These are phyloP conservation scores for Amanita muscaria DNA, from an alignment of 768 basidiomycete genomes.

Conservation along the genomic window DNA sequence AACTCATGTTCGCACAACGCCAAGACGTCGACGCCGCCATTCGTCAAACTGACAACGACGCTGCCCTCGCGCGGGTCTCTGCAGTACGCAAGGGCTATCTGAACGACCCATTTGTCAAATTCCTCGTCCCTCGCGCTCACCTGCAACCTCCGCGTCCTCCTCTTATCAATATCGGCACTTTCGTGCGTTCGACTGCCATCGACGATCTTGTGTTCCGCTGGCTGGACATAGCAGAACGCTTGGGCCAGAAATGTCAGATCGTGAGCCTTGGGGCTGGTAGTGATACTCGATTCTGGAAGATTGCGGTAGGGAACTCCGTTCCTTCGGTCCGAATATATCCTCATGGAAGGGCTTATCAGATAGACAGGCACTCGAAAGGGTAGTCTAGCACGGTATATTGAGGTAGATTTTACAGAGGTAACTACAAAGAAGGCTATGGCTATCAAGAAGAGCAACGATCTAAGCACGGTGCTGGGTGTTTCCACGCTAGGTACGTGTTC, in stretches of 20 bases:
- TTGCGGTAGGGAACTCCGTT: conserved; percentile 41
- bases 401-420: conserved; percentile 86
- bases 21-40: conserved; percentile 51
- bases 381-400: conserved; percentile 57
- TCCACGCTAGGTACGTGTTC: conserved; percentile 32
- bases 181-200: conserved; percentile 72
- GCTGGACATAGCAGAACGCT: conserved; percentile 35
- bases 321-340: neutral
- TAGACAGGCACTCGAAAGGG: conserved; percentile 52
- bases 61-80: conserved; percentile 77
- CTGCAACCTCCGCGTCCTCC: conserved; percentile 62
- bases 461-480: conserved; percentile 42
- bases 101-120: conserved; percentile 59
- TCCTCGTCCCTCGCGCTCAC: conserved; percentile 62
- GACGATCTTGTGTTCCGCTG: conserved; percentile 68
- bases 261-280: conserved; percentile 94
- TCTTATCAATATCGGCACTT: conserved; percentile 93
- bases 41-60: conserved; percentile 77
- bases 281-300: conserved; percentile 91
- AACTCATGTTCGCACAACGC: conserved; percentile 3
- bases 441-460: conserved; percentile 58
- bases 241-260: conserved; percentile 62
- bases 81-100: conserved; percentile 78
- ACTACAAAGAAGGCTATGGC: conserved; percentile 78
- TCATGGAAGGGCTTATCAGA: conserved; percentile 13